These are phyloP conservation scores for Blepharisma japonicum DNA, from an alignment of 73 alveolate genomes.

Conservation along the genomic window DNA sequence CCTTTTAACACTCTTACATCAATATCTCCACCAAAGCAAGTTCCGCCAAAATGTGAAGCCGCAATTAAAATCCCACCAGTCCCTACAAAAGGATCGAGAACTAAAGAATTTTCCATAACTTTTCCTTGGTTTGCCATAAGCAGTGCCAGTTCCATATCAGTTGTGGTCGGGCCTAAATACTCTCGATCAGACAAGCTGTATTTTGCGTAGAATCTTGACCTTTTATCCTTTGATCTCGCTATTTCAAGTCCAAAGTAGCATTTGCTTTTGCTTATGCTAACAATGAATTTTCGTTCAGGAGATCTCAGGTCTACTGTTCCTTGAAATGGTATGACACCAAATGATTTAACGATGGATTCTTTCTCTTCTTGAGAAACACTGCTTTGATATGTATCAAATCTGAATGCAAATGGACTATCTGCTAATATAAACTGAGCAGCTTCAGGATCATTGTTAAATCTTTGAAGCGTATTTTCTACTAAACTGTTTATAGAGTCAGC, in stretches of 20 bases:
- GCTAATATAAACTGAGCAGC: slow-evolving; percentile 63
- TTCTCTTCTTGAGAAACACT: slow-evolving; percentile 54
- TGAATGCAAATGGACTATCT: slow-evolving; percentile 33
- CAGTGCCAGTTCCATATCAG: slow-evolving; percentile 89
- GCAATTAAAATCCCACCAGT: slow-evolving; percentile 95
- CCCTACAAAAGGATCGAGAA: slow-evolving; percentile 98
- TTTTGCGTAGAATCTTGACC: slow-evolving; percentile 74
- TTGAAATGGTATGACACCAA: slow-evolving; percentile 61
- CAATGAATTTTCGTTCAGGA: slow-evolving; percentile 72
- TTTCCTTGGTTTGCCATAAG: slow-evolving; percentile 94
- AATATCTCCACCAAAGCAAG: slow-evolving; percentile 94
- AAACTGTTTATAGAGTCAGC: slow-evolving; percentile 34
- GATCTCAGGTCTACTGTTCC: slow-evolving; percentile 73
- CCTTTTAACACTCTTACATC: slow-evolving; percentile 96
- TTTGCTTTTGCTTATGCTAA: slow-evolving; percentile 51
- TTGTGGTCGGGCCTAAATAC: slow-evolving; percentile 96
- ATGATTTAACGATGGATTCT: slow-evolving; percentile 63
- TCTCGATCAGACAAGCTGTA: slow-evolving; percentile 83
- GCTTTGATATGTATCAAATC: slow-evolving; percentile 20
- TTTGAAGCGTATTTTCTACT: neutral
- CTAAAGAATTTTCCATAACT: slow-evolving; percentile 78
- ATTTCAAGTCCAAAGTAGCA: slow-evolving; percentile 71
- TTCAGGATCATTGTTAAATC: slow-evolving; percentile 53
- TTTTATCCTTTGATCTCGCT: slow-evolving; percentile 62
- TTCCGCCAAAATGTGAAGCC: slow-evolving; percentile 77